Base-by-base conservation (phyloP, 169 alveolate genomes). In the Eimeria sp. region DNA sequence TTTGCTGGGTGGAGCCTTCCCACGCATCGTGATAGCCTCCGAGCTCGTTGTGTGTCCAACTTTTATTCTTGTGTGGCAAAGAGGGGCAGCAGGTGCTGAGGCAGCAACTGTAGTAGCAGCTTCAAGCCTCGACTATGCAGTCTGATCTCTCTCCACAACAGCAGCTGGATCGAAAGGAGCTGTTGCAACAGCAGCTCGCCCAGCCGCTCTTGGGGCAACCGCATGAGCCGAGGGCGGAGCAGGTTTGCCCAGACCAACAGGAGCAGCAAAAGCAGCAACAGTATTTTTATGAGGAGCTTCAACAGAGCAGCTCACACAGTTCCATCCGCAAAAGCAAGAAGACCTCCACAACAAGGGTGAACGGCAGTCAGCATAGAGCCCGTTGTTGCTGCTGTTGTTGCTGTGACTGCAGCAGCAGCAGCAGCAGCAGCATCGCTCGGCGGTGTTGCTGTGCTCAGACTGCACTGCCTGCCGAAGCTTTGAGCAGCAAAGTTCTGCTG, bases 401-500 rank as follows among this genome's bases (percentile, higher is more conserved):
- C 75, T 51, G 65, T 22, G 63, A n/a, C 11, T 49, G 89, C 40
- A 54, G 80, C 54, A n/a, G 51, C 49, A 65, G 57, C 92, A 84
- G 82, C 93, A 61, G 83, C 87, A 70, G 72, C 72, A 43, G 83
- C 51, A 43, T 6, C 80, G 9, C 13, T 49, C 83, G 72, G 82
- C 2, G 65, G 54, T 70, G 80, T 34, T 70, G 80, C n/a, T 30
- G 80, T n/a, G 43, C 16, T 34, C 80, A 70, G 47, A 70, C 27
- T 30, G 25, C 47, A 11, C 58, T 83, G 72, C 72, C 91, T 51
- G 73, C 72, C 51, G 91, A 83, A 58, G 91, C 67, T 54, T 75
- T 83, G 27, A 51, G 91, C 91, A 83, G 73, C 91, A 83, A 54
- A 54, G 90, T 91, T 0, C 58, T 58, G 83, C 89, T 92, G 90